phyloP scores from a whole-genome alignment of 2,329 filamentous ascomycete genomes.

The Penicillium aurantiogriseum region DNA sequence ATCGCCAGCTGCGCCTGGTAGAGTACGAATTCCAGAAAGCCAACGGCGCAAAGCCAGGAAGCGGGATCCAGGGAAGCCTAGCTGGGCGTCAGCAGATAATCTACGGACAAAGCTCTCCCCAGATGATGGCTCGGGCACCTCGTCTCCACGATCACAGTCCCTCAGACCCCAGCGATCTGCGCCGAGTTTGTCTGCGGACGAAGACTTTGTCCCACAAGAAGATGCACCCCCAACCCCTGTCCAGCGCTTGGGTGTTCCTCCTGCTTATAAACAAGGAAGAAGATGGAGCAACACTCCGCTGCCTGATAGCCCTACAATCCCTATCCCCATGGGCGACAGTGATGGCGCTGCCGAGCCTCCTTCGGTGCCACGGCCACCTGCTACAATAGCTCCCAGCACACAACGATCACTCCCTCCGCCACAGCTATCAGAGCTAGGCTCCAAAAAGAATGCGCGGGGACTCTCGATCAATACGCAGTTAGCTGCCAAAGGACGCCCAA shows the following conservation, averaged over 20 bases:
- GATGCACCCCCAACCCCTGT: slow-evolving; percentile 13
- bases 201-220: slow-evolving; percentile 10
- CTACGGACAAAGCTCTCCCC: slow-evolving; percentile 18
- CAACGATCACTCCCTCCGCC: slow-evolving; percentile 15
- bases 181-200: slow-evolving; percentile 30
- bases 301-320: slow-evolving; percentile 38
- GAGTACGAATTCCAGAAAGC: slow-evolving; percentile 17
- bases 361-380: slow-evolving; percentile 12
- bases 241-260: slow-evolving; percentile 31
- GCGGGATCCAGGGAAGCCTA: slow-evolving; percentile 13
- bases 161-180: slow-evolving; percentile 34
- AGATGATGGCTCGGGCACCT: slow-evolving; percentile 3
- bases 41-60: slow-evolving; percentile 10
- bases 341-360: slow-evolving; percentile 6
- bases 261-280: slow-evolving; percentile 33
- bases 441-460: slow-evolving; percentile 40
- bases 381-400: slow-evolving; percentile 7
- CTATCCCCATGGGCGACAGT: slow-evolving; percentile 18
- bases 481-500: slow-evolving; percentile 33
- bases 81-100: slow-evolving; percentile 26
- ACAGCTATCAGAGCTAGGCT: slow-evolving; percentile 19
- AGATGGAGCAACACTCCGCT: slow-evolving; percentile 34
- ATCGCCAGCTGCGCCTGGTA: slow-evolving; percentile 19
- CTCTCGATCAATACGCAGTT: slow-evolving; percentile 43
- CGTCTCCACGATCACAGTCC: slow-evolving; percentile 5